These are phyloP conservation scores for Candida tibetensis DNA, from an alignment of 805 yeast genomes.

Conservation along the genomic window DNA sequence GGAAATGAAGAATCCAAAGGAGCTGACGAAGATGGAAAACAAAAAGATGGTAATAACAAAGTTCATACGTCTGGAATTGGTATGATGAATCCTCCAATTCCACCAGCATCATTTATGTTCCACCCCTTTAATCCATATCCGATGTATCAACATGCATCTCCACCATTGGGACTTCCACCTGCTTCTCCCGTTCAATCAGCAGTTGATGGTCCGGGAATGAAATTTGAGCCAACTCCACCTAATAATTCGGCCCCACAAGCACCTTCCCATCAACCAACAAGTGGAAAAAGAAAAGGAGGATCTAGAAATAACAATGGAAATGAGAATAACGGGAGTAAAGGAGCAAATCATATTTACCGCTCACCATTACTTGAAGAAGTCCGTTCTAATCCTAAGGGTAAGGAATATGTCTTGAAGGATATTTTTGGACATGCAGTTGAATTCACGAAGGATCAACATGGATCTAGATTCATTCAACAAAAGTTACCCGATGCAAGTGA, in stretches of 20 bases:
- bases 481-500: constrained; percentile 62
- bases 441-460: constrained; percentile 94
- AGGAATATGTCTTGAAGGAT: constrained; percentile 62
- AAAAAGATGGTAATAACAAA: constrained; percentile 5
- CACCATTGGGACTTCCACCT: constrained; percentile 12
- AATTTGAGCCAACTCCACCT: constrained; percentile 5
- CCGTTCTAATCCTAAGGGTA: constrained; percentile 59
- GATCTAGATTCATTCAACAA: constrained; percentile 94
- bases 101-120: constrained; percentile 41
- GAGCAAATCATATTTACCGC: constrained; percentile 53
- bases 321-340: constrained; percentile 18
- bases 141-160: constrained; percentile 27
- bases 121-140: constrained; percentile 52
- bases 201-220: background rate
- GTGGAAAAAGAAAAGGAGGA: constrained; percentile 19
- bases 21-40: constrained; percentile 10
- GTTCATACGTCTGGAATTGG: constrained; percentile 30
- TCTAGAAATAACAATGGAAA: constrained; percentile 10
- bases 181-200: constrained; percentile 7
- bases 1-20: constrained; percentile 4
- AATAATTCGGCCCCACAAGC: constrained; percentile 13
- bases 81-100: constrained; percentile 32
- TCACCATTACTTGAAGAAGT: constrained; percentile 85
- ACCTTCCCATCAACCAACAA: constrained; percentile 16
- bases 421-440: constrained; percentile 86